Base-by-base conservation (phyloP, 306 rosid genomes). In the Lathyrus sativus region DNA sequence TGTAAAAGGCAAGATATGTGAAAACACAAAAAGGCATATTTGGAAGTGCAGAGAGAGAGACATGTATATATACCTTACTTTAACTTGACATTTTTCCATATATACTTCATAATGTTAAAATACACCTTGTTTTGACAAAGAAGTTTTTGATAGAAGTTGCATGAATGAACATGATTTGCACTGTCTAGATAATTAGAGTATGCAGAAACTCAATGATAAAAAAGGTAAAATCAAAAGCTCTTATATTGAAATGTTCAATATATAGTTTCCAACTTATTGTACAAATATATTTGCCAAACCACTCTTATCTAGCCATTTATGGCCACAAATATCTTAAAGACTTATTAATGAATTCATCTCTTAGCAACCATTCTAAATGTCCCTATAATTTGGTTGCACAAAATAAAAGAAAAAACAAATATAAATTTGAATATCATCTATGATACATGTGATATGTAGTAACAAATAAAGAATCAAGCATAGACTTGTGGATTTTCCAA, bases 11-110 rank as follows among this genome's bases (percentile, higher is more conserved):
- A 74, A 85, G 82, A 77, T 73, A 70, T 17, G 83, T 83, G 86
- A 89, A 88, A 68, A 86, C 81, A 79, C 68, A 41, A 78, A 26
- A 86, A 81, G 58, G 96, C 85, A 86, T 86, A 82, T 65, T 71
- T 19, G 49, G 66, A 37, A 37, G 66, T 9, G 50, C 2, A 39
- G 10, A 51, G 31, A 51, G 31, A 51, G 33, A 53, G 59, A 19
- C 59, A 53, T 10, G 59, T 53, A 22, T 53, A 10, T 53, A 53
- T 53, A 53, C 59, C 59, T 53, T 53, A 53, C 59, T 22, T 53
- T 2, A 53, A 8, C 35, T 19, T 53, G 6, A 22, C 31, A 22
- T 53, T 6, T 53, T 3, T 22, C 14, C 33, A 22, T 46, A 46
- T 46, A 46, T 53, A 53, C 14, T 53, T 53, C 59, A 2, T 22